Percentiles rank a stretch among this genome's conserved stretches.
These are phyloP conservation scores for Gomphus bonarii DNA, from an alignment of 1,284 basidiomycete species.

Conservation along the genomic window DNA sequence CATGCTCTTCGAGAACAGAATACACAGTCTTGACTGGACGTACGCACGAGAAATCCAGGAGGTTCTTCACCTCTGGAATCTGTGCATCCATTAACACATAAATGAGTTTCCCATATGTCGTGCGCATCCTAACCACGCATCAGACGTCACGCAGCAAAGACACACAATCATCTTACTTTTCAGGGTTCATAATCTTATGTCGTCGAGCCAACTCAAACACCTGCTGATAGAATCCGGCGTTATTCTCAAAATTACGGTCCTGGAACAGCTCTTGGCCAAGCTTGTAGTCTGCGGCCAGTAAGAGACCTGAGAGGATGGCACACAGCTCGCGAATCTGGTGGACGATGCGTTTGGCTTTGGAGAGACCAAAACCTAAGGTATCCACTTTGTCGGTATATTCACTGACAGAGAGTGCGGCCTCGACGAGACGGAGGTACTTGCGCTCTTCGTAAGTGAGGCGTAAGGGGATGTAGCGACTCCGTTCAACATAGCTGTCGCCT, in stretches of 20 bases:
- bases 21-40: conserved; percentile 66
- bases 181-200: conserved; percentile 80
- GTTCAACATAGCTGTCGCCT: conserved; percentile 74
- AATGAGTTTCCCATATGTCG: conserved; percentile 75
- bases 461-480: conserved; percentile 66
- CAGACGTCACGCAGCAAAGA: neutral
- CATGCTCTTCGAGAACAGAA: conserved; percentile 47
- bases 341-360: conserved; percentile 73
- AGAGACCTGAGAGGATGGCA: conserved; percentile 69
- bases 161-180: conserved; percentile 28
- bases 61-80: conserved; percentile 61
- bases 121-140: conserved; percentile 44
- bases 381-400: conserved; percentile 84
- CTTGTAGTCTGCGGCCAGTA: conserved; percentile 74
- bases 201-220: conserved; percentile 73
- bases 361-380: conserved; percentile 58
- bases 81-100: conserved; percentile 66
- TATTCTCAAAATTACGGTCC: conserved; percentile 65
- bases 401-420: conserved; percentile 68
- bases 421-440: conserved; percentile 69
- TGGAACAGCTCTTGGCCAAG: conserved; percentile 73
- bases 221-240: conserved; percentile 64
- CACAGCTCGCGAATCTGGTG: conserved; percentile 75
- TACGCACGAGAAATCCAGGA: conserved; percentile 66
- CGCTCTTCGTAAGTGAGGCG: conserved; percentile 63